phyloP scores from a whole-genome alignment of 148 eudicot species.

The Salicornia ramosissima region DNA sequence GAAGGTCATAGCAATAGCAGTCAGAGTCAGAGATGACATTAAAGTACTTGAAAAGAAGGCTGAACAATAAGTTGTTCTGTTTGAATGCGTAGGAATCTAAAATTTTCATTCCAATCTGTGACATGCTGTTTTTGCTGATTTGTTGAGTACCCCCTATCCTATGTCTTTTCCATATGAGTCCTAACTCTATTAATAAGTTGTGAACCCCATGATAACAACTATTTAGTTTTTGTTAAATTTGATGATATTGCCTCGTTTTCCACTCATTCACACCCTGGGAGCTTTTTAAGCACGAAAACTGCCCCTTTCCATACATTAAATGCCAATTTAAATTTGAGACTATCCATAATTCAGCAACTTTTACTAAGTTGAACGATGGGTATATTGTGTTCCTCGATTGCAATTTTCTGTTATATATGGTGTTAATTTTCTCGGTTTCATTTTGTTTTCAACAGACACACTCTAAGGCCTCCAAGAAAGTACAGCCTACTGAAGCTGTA shows the following conservation, averaged over 20 bases:
- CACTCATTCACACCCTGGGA: neutral
- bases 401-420: neutral
- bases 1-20: neutral
- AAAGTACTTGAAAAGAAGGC: neutral
- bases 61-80: neutral
- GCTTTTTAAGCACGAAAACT: neutral
- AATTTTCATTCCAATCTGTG: neutral
- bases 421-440: conserved; percentile 10
- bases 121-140: neutral
- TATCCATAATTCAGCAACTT: neutral
- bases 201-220: neutral
- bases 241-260: neutral
- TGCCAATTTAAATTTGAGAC: neutral
- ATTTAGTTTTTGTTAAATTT: neutral
- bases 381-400: neutral
- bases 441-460: conserved; percentile 60
- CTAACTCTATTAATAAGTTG: neutral
- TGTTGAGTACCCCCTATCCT: neutral
- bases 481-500: conserved; percentile 27
- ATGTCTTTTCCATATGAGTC: neutral
- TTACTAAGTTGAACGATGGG: neutral
- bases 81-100: neutral
- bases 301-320: neutral
- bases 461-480: conserved; percentile 55
- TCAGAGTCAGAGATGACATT: too few relatives aligned